Percentiles rank a stretch among this genome's conserved stretches.
Evolutionary conservation across 2,329 filamentous ascomycete genomes (phyloP).

Genomic region (Fusarium graminum): DNA sequence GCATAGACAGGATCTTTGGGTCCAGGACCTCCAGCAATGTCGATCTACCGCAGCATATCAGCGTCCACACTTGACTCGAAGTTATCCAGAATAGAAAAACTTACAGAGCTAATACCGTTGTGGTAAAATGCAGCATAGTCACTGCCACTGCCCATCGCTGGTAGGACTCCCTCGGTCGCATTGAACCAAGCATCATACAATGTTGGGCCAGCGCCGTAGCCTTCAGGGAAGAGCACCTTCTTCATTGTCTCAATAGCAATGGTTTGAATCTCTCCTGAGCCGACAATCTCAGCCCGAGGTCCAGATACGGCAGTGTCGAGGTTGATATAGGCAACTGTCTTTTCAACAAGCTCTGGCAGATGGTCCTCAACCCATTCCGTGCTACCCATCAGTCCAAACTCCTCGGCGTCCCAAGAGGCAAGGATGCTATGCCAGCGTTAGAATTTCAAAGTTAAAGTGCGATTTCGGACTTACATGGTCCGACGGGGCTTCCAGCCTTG

Average conservation of each 20-base stretch:
- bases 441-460: rapidly evolving
- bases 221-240: conserved; percentile 38
- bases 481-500: conserved; percentile 65
- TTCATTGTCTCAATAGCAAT: conserved; percentile 44
- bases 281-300: conserved; percentile 54
- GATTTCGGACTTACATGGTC: conserved; percentile 55
- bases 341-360: conserved; percentile 24
- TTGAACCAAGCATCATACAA: conserved; percentile 43
- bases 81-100: rapidly evolving
- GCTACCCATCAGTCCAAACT: conserved; percentile 37
- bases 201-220: conserved; percentile 25
- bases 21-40: conserved; percentile 34
- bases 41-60: conserved; percentile 5
- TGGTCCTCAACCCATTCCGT: conserved; percentile 37
- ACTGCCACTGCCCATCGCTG: conserved; percentile 32
- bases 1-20: conserved; percentile 31
- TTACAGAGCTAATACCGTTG: conserved; percentile 34
- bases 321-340: conserved; percentile 59
- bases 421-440: conserved; percentile 10
- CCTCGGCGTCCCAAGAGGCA: conserved; percentile 35
- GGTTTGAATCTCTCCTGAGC: conserved; percentile 39
- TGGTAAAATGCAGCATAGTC: conserved; percentile 39
- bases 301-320: conserved; percentile 63
- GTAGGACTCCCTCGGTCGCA: conserved; percentile 32
- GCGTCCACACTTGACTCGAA: rapidly evolving